phyloP scores from a whole-genome alignment of 805 yeast species.

The Kuraishia cidri region DNA sequence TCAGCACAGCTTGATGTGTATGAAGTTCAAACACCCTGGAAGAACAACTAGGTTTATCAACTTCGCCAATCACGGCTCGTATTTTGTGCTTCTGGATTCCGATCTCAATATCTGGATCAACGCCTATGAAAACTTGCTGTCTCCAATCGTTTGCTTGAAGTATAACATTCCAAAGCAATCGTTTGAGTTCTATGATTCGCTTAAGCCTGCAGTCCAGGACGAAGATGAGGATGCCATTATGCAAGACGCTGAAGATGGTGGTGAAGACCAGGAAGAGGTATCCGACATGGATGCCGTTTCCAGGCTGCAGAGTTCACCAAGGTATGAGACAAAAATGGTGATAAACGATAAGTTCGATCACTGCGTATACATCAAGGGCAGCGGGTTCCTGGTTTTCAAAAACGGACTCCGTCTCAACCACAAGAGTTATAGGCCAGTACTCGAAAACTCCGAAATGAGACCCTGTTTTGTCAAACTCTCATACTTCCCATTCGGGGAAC shows the following conservation, averaged over 20 bases:
- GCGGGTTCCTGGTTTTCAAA: slow-evolving; percentile 2
- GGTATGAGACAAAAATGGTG: neutral
- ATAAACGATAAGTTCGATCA: slow-evolving; percentile 2
- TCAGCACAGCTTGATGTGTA: no score
- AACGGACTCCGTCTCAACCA: slow-evolving; percentile 2
- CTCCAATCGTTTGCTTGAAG: slow-evolving; percentile 3
- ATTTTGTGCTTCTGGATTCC: slow-evolving; percentile 1
- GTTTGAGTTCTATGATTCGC: no score
- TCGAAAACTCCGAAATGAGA: slow-evolving; percentile 1
- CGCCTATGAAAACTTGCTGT: slow-evolving; percentile 1
- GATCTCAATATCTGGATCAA: slow-evolving; percentile 3
- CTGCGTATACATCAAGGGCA: neutral
- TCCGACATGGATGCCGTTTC: neutral
- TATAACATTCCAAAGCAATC: no score
- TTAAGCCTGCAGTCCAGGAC: no score
- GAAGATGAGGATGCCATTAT: neutral
- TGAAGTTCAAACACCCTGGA: slow-evolving; percentile 2
- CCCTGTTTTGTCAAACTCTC: slow-evolving; percentile 1
- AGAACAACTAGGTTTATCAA: neutral
- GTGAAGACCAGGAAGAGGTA: neutral
- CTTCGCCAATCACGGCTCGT: slow-evolving; percentile 1
- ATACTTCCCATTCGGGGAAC: no score
- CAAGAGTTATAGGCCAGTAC: neutral
- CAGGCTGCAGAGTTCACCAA: no score
- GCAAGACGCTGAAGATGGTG: neutral